These are phyloP conservation scores for Fraxinus dipetala DNA, from an alignment of 305 asterid genomes.

Conservation along the genomic window DNA sequence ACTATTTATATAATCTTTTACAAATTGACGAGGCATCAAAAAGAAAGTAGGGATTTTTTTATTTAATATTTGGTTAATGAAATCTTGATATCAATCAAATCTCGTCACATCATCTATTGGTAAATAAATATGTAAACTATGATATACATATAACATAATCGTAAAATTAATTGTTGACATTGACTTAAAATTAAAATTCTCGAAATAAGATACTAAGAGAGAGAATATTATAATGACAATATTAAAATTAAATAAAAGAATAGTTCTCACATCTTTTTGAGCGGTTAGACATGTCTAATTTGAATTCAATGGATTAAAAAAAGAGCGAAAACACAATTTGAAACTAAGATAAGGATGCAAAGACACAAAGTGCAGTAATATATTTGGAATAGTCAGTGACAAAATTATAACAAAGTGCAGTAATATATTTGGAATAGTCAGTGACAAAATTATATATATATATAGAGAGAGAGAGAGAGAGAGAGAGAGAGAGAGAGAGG, in stretches of 20 bases:
- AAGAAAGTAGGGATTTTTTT: no score
- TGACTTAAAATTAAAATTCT: no score
- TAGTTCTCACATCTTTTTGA: not conserved
- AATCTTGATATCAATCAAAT: no score
- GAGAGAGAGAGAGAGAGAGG: not conserved
- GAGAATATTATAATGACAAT: not conserved
- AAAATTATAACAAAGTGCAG: constrained; percentile 20
- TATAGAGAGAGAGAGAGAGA: not conserved
- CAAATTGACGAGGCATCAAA: no score
- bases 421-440: not conserved
- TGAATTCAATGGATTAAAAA: constrained; percentile 13
- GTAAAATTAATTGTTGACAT: no score
- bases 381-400: not conserved
- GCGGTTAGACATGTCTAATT: not conserved
- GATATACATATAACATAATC: no score
- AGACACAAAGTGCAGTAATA: constrained; percentile 28
- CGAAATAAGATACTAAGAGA: not conserved
- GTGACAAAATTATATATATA: constrained; percentile 9
- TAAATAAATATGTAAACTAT: no score
- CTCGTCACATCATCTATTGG: no score
- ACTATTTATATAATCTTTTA: no score
- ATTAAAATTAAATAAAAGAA: not conserved
- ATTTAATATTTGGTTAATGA: no score
- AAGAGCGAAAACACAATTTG: constrained; percentile 33
- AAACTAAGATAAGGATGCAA: constrained; percentile 30